Conservation (phyloP, 192 early-diverging fungal species). For the Entomortierella chlamydospora region DNA sequence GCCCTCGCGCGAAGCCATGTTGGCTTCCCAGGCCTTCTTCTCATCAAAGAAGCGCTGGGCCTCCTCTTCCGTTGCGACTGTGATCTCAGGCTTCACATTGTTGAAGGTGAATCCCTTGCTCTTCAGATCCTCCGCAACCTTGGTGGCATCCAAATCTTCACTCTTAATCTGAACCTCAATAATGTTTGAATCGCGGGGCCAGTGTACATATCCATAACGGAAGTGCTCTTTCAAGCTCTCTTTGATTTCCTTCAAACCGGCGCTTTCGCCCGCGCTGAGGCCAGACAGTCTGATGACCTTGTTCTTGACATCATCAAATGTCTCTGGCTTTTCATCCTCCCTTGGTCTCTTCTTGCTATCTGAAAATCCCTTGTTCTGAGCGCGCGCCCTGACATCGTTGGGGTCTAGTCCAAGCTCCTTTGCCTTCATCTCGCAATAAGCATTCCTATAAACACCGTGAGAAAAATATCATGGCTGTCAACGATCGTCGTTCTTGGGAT, state of each 20-base stretch:
- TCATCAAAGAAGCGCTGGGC: conserved; percentile 30
- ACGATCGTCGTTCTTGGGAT: too few species aligned
- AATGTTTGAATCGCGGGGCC: conserved; percentile 35
- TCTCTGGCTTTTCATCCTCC: conserved; percentile 47
- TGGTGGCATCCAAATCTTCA: conserved; percentile 30
- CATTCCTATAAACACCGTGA: conserved; percentile 37
- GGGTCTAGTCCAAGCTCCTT: conserved; percentile 56
- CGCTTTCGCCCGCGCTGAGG: conserved; percentile 14
- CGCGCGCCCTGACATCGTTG: conserved; percentile 31
- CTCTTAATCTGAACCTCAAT: conserved; percentile 39
- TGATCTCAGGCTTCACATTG: conserved; percentile 37
- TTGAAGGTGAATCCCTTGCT: conserved; percentile 34
- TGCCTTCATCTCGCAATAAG: conserved; percentile 58
- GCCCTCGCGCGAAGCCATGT: conserved; percentile 13
- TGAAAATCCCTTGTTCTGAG: conserved; percentile 39
- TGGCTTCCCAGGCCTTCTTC: conserved; percentile 40
- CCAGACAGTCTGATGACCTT: conserved; percentile 49
- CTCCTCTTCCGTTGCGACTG: conserved; percentile 43
- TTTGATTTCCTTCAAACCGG: conserved; percentile 38
- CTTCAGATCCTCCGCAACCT: conserved; percentile 25
- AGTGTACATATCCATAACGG: conserved; percentile 45
- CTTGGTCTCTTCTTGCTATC: conserved; percentile 42
- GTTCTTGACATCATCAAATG: conserved; percentile 44
- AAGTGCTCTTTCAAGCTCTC: conserved; percentile 36
- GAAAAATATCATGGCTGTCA: too few species aligned